Evolutionary conservation across 495 filamentous ascomycete species (phyloP).

Genomic region (Penicillium steckii): DNA sequence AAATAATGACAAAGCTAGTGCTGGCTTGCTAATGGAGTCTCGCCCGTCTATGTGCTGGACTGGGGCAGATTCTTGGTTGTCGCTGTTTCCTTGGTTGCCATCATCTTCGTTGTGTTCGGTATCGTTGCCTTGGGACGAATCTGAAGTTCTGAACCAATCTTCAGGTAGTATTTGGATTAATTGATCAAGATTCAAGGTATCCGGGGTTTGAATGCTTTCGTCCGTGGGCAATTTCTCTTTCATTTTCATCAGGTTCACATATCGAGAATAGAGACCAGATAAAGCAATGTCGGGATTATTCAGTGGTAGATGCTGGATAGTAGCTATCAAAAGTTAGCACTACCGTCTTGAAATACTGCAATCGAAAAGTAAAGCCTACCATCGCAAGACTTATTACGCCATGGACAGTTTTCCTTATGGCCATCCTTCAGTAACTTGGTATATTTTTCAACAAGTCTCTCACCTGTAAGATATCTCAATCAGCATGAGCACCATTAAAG

Average conservation of each 20-base stretch:
- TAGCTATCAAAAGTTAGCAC: slow-evolving; percentile 33
- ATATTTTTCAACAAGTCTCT: slow-evolving; percentile 75
- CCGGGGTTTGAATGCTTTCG: slow-evolving; percentile 46
- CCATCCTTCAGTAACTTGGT: slow-evolving; percentile 65
- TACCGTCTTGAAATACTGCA: background rate
- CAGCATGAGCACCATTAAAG: too few species aligned
- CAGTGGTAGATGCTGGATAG: slow-evolving; percentile 56
- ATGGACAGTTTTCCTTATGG: slow-evolving; percentile 82
- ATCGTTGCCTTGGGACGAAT: slow-evolving; percentile 1
- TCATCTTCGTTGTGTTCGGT: slow-evolving; percentile 6
- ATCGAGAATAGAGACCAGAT: slow-evolving; percentile 56
- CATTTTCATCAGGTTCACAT: slow-evolving; percentile 51
- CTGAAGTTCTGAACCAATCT: slow-evolving; percentile 24
- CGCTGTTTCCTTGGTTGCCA: background rate
- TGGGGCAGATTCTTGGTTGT: slow-evolving; percentile 6
- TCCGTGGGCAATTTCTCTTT: slow-evolving; percentile 49
- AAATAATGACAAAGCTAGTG: slow-evolving; percentile 74
- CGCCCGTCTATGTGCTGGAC: slow-evolving; percentile 10
- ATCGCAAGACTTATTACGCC: slow-evolving; percentile 82
- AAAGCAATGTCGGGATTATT: slow-evolving; percentile 57
- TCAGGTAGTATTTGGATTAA: slow-evolving; percentile 33
- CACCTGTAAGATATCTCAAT: slow-evolving; percentile 20
- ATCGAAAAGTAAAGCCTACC: slow-evolving; percentile 46
- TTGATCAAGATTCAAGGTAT: slow-evolving; percentile 37
- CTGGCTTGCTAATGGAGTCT: slow-evolving; percentile 55